Evolutionary conservation across 2,329 filamentous ascomycete genomes (phyloP).

Genomic region (Cytospora piceicola): DNA sequence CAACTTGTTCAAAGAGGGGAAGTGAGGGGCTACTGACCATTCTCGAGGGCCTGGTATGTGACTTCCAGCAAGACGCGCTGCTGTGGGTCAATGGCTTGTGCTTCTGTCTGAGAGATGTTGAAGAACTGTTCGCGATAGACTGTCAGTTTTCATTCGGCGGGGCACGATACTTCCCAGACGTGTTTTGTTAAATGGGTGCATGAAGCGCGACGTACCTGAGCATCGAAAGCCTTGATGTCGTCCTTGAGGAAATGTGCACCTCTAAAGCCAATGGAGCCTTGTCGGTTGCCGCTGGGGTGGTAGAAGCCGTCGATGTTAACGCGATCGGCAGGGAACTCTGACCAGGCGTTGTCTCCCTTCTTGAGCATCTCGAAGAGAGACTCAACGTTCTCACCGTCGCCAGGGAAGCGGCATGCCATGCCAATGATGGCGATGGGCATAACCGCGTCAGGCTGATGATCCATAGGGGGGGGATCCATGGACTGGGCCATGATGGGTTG

Average conservation of each 20-base stretch:
- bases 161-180: not conserved
- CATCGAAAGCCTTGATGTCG: slow-evolving; percentile 53
- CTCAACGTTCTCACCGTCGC: slow-evolving; percentile 59
- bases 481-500: slow-evolving; percentile 5
- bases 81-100: slow-evolving; percentile 57
- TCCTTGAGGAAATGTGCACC: slow-evolving; percentile 57
- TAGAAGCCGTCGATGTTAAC: slow-evolving; percentile 70
- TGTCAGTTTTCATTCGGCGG: not conserved
- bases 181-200: not conserved
- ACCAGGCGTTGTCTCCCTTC: slow-evolving; percentile 68
- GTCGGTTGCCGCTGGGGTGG: slow-evolving; percentile 66
- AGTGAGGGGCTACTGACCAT: slow-evolving; percentile 40
- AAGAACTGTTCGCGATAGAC: slow-evolving; percentile 50
- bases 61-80: slow-evolving; percentile 56
- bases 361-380: slow-evolving; percentile 70
- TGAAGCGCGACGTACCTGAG: slow-evolving; percentile 45
- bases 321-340: slow-evolving; percentile 64
- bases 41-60: slow-evolving; percentile 56
- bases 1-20: not conserved
- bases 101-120: slow-evolving; percentile 53
- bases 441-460: slow-evolving; percentile 23
- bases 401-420: slow-evolving; percentile 67
- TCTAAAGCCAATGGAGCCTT: slow-evolving; percentile 40
- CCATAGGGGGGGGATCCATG: not conserved
- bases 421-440: slow-evolving; percentile 67